phyloP scores from a whole-genome alignment of 1,284 basidiomycete species.

The Pascua guehoae region DNA sequence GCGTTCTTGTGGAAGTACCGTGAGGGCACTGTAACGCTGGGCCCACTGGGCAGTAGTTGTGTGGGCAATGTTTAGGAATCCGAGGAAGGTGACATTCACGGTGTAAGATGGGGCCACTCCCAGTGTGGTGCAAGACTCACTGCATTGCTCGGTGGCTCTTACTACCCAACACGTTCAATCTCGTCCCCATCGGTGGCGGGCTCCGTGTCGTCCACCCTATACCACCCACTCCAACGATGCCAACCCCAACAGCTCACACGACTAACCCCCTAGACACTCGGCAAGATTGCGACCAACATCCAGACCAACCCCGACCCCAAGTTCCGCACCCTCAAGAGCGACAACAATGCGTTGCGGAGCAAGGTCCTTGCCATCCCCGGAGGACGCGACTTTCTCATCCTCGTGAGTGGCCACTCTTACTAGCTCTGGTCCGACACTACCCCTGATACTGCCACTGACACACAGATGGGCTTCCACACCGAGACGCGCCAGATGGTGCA shows the following conservation, averaged over 20 bases:
- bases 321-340: conserved; percentile 35
- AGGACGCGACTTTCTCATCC: conserved; percentile 42
- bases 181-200: neutral
- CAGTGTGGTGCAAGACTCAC: neutral
- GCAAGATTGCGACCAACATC: conserved; percentile 45
- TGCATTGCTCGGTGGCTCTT: too few relatives aligned
- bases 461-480: conserved; percentile 43
- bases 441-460: neutral
- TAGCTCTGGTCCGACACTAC: neutral
- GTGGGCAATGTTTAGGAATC: too few relatives aligned
- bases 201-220: neutral
- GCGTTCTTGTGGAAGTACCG: too few relatives aligned
- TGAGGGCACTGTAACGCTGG: too few relatives aligned
- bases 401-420: conserved; percentile 26
- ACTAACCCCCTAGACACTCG: conserved; percentile 31
- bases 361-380: conserved; percentile 38
- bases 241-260: neutral
- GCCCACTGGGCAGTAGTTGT: too few relatives aligned
- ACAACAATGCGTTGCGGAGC: conserved; percentile 34
- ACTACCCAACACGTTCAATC: neutral
- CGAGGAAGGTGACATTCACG: too few relatives aligned
- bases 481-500: conserved; percentile 33
- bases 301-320: conserved; percentile 33
- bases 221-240: neutral
- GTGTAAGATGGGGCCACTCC: neutral